Evolutionary conservation across 176 grass and related monocot species (phyloP).

Genomic region (Leersia perrieri): DNA sequence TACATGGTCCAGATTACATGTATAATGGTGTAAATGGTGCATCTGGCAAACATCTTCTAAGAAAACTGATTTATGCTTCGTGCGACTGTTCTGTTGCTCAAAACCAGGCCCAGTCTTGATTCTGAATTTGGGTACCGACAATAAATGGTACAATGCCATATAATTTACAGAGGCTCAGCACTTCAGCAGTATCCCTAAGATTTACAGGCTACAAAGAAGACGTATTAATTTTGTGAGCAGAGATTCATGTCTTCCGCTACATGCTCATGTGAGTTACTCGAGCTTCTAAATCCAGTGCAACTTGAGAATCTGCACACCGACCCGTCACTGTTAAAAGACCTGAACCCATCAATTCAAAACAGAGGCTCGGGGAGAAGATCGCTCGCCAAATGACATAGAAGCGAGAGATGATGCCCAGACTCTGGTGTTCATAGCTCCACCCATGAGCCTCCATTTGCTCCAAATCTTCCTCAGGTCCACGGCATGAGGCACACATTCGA

Average conservation of each 20-base stretch:
- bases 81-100: conserved; percentile 21
- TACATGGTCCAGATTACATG: conserved; percentile 18
- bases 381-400: conserved; percentile 54
- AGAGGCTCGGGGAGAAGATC: conserved; percentile 44
- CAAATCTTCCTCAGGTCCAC: conserved; percentile 73
- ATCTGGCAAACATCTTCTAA: neutral
- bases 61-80: neutral
- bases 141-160: conserved; percentile 33
- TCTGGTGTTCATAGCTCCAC: conserved; percentile 46
- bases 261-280: conserved; percentile 48
- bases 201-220: conserved; percentile 61
- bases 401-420: conserved; percentile 64
- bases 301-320: neutral
- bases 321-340: neutral
- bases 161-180: conserved; percentile 49
- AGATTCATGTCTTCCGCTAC: conserved; percentile 26
- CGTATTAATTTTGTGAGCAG: conserved; percentile 20
- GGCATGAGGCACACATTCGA: conserved; percentile 54
- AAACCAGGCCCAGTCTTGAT: neutral
- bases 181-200: conserved; percentile 46
- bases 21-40: conserved; percentile 1
- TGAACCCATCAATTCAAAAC: conserved; percentile 23
- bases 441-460: conserved; percentile 68
- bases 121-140: neutral
- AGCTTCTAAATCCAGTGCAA: conserved; percentile 31